A percentile compares a stretch with the other conserved stretches of the same genome.
Evolutionary conservation across 371 early-diverging fungal species (phyloP).

Genomic region (Batkoa obscura): DNA sequence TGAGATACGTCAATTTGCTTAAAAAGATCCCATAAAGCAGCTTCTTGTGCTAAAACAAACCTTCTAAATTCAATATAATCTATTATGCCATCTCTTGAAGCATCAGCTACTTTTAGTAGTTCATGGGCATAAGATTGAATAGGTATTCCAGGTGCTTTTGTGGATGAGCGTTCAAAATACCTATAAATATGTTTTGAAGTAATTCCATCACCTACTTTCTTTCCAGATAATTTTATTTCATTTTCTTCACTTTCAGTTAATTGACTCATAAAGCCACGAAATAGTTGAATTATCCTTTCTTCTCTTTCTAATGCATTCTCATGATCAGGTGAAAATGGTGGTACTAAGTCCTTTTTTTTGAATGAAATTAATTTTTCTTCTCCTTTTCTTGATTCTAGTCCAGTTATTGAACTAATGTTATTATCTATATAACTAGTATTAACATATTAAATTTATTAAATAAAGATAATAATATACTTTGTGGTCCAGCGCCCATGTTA

Average conservation of each 20-base stretch:
- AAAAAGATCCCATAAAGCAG: slow-evolving; percentile 43
- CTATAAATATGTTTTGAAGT: not conserved
- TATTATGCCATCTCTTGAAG: slow-evolving; percentile 36
- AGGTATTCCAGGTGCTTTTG: slow-evolving; percentile 17
- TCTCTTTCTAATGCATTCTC: slow-evolving; percentile 12
- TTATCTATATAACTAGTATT: no score
- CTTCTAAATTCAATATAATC: slow-evolving; percentile 46
- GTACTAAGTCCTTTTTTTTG: no score
- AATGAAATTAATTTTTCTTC: no score
- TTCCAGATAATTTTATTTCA: not conserved
- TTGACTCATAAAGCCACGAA: no score
- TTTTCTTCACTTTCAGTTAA: no score
- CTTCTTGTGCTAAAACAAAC: slow-evolving; percentile 47
- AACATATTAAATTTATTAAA: no score
- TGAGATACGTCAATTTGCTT: slow-evolving; percentile 37
- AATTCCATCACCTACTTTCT: not conserved
- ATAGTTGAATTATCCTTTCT: not conserved
- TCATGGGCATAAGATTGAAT: slow-evolving; percentile 24
- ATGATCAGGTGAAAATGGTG: no score
- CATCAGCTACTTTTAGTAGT: slow-evolving; percentile 30
- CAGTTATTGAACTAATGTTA: no score
- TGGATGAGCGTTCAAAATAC: no score
- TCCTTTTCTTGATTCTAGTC: no score
- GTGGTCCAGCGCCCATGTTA: no score
- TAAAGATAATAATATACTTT: no score